A percentile compares a stretch with the other conserved stretches of the same genome.
phyloP scores from a whole-genome alignment of 75 land plant genomes.

The Azolla pinnata region DNA sequence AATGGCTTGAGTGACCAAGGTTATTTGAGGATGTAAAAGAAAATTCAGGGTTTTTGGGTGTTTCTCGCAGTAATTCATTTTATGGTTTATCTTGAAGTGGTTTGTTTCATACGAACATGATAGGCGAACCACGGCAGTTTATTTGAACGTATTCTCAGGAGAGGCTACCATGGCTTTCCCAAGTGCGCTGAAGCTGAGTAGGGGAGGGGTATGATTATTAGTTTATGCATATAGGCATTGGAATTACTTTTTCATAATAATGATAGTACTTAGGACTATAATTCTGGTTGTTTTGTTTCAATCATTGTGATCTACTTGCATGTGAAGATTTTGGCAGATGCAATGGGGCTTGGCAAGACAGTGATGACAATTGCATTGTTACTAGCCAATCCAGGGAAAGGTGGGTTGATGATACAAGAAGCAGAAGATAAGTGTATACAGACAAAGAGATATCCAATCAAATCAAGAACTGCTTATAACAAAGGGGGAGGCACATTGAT shows the following conservation, averaged over 20 bases:
- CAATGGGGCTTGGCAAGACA: constrained; percentile 96
- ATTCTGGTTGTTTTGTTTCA: too few species aligned
- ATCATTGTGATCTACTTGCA: too few species aligned
- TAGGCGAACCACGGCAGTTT: constrained; percentile 57
- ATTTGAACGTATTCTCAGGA: constrained; percentile 86
- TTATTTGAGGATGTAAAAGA: too few species aligned
- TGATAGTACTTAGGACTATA: too few species aligned
- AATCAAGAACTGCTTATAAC: constrained; percentile 1
- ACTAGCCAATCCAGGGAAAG: constrained; percentile 48
- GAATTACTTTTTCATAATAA: too few species aligned
- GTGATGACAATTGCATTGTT: constrained; percentile 82
- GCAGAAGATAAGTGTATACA: constrained; percentile 12
- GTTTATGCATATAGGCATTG: not conserved
- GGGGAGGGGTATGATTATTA: constrained; percentile 60
- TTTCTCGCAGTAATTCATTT: too few species aligned
- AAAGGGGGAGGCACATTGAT: constrained; percentile 68
- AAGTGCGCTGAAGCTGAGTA: constrained; percentile 67
- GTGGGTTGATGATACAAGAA: constrained; percentile 1
- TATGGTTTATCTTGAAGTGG: too few species aligned
- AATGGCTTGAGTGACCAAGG: too few species aligned
- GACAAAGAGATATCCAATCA: not conserved
- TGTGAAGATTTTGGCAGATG: constrained; percentile 87
- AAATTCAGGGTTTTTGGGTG: too few species aligned
- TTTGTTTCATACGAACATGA: not conserved
- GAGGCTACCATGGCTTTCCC: constrained; percentile 82